Evolutionary conservation across 441 rosid species (phyloP).

Genomic region (Syzygium malaccense): DNA sequence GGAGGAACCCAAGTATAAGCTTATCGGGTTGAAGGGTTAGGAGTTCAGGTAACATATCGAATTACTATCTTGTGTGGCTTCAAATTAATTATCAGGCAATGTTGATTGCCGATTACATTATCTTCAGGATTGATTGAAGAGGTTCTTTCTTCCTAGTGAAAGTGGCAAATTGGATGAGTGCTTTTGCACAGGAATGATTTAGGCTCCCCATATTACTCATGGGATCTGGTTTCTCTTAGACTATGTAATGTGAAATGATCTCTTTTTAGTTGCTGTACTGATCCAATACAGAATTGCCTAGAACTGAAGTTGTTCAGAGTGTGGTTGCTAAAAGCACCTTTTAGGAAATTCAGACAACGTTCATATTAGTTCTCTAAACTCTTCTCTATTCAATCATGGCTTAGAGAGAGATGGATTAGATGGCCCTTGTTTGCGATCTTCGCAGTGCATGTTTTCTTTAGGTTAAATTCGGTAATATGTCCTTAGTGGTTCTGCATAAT

Average conservation of each 20-base stretch:
- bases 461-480: not conserved
- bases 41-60: not conserved
- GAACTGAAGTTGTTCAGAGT: not conserved
- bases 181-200: not conserved
- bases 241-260: not conserved
- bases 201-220: not conserved
- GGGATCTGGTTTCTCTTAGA: not conserved
- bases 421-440: not conserved
- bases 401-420: not conserved
- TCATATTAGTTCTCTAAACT: not conserved
- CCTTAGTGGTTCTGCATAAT: not conserved
- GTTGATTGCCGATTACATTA: not conserved
- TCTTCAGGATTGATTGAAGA: not conserved
- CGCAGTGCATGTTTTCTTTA: not conserved
- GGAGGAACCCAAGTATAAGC: not conserved
- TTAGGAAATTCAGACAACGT: not conserved
- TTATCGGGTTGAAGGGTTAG: not conserved
- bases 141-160: not conserved
- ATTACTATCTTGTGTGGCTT: not conserved
- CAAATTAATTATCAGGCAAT: not conserved
- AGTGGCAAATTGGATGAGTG: not conserved
- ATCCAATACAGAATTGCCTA: not conserved
- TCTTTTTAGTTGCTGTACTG: not conserved
- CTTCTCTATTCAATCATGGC: not conserved
- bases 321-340: not conserved